phyloP scores from a whole-genome alignment of 768 basidiomycete species.

The Calocera viscosa region DNA sequence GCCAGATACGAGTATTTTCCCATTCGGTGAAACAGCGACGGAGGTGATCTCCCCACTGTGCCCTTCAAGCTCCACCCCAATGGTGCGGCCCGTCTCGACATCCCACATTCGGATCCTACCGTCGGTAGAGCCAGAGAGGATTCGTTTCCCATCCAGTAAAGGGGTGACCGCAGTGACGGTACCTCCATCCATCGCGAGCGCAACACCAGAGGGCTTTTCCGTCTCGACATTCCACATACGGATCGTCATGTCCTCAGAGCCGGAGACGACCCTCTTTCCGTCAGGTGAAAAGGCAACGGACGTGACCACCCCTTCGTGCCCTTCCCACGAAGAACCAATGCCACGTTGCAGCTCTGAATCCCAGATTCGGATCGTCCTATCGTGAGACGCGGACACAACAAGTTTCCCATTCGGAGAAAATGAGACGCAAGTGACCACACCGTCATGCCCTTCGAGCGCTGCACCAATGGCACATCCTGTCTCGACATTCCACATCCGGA shows the following conservation, averaged over 20 bases:
- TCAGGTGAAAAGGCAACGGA: slow-evolving; percentile 35
- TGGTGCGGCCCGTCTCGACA: background rate
- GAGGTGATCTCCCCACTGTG: background rate
- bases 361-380: slow-evolving; percentile 12
- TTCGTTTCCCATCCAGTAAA: slow-evolving; percentile 12
- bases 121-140: slow-evolving; percentile 10
- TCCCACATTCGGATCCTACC: slow-evolving; percentile 7
- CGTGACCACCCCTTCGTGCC: slow-evolving; percentile 28
- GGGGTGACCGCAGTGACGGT: no score
- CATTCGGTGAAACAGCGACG: slow-evolving; percentile 11
- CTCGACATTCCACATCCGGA: background rate
- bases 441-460: no score
- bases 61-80: background rate
- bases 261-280: slow-evolving; percentile 33
- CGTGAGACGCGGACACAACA: slow-evolving; percentile 9
- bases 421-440: no score
- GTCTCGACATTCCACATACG: slow-evolving; percentile 6
- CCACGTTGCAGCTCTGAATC: slow-evolving; percentile 19
- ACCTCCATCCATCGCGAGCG: no score
- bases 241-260: slow-evolving; percentile 32
- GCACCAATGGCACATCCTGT: no score
- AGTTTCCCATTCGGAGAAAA: slow-evolving; percentile 12
- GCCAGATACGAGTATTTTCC: background rate
- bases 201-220: no score
- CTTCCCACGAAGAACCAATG: slow-evolving; percentile 10